phyloP scores from a whole-genome alignment of 305 asterid genomes.

The Fraxinus dipetala region DNA sequence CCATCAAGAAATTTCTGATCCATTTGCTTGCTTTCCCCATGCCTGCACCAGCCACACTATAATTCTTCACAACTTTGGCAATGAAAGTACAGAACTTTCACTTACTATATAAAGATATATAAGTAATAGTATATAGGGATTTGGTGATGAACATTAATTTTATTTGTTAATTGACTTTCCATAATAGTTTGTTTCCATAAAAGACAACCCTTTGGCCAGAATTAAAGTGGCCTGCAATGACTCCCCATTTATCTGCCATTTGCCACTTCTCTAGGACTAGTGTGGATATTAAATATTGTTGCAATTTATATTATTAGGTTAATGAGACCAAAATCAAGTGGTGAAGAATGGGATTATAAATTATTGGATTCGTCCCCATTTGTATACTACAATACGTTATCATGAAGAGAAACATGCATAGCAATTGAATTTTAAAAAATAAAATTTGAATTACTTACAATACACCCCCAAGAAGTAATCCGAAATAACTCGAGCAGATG shows the following conservation, averaged over 20 bases:
- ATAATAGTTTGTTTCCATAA: neutral
- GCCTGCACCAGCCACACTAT: slow-evolving; percentile 7
- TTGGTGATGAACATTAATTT: neutral
- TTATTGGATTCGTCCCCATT: neutral
- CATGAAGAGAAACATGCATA: neutral
- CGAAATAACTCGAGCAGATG: neutral
- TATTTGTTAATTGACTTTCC: slow-evolving; percentile 9
- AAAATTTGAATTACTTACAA: neutral
- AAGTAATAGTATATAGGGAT: neutral
- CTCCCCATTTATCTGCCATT: slow-evolving; percentile 50
- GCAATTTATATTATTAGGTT: neutral
- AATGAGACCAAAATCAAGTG: neutral
- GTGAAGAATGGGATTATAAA: neutral
- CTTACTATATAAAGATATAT: neutral
- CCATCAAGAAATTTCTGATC: slow-evolving; percentile 62
- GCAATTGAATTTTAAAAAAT: neutral
- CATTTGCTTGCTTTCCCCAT: slow-evolving; percentile 78
- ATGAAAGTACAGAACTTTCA: neutral
- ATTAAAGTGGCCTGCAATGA: slow-evolving; percentile 51
- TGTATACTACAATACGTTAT: neutral
- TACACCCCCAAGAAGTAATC: neutral
- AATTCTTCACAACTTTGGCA: slow-evolving; percentile 7
- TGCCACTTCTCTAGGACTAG: slow-evolving; percentile 37
- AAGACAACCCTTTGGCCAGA: neutral
- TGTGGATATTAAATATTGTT: neutral